Percentiles rank a stretch among this genome's conserved stretches.
These are phyloP conservation scores for Fistulinella staudtii DNA, from an alignment of 1,284 basidiomycete genomes.

Conservation along the genomic window DNA sequence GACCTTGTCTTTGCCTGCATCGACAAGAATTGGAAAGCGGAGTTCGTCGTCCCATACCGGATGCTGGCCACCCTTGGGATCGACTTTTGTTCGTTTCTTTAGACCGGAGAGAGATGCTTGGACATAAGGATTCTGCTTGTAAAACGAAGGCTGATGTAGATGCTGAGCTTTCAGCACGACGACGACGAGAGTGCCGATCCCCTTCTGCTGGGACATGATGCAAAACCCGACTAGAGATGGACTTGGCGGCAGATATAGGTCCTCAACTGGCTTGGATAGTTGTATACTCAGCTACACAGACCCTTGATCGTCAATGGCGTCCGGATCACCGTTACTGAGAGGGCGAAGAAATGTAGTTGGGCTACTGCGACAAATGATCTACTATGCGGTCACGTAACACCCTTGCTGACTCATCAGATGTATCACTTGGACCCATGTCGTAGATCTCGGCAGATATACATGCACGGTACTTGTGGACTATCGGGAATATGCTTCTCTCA, in stretches of 20 bases:
- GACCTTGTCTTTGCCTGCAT: constrained; percentile 37
- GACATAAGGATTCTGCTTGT: constrained; percentile 72
- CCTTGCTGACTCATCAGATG: no score
- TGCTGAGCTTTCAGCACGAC: constrained; percentile 73
- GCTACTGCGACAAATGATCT: no score
- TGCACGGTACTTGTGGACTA: no score
- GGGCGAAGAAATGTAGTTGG: no score
- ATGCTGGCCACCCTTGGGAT: constrained; percentile 71
- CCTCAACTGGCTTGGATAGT: not conserved
- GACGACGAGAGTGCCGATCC: constrained; percentile 67
- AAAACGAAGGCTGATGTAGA: constrained; percentile 66
- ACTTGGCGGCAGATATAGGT: not conserved
- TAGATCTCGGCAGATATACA: no score
- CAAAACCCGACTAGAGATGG: not conserved
- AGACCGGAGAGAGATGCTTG: constrained; percentile 44
- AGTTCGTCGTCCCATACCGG: constrained; percentile 76
- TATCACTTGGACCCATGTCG: no score
- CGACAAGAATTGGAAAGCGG: constrained; percentile 48
- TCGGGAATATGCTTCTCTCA: constrained; percentile 37
- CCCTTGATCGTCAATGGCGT: no score
- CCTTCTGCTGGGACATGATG: constrained; percentile 31
- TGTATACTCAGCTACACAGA: no score
- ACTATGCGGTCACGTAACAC: no score
- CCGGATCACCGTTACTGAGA: no score
- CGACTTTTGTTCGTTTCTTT: constrained; percentile 55